phyloP scores from a whole-genome alignment of 352 stramenopile genomes.

The Globisporangium paroecandrum region DNA sequence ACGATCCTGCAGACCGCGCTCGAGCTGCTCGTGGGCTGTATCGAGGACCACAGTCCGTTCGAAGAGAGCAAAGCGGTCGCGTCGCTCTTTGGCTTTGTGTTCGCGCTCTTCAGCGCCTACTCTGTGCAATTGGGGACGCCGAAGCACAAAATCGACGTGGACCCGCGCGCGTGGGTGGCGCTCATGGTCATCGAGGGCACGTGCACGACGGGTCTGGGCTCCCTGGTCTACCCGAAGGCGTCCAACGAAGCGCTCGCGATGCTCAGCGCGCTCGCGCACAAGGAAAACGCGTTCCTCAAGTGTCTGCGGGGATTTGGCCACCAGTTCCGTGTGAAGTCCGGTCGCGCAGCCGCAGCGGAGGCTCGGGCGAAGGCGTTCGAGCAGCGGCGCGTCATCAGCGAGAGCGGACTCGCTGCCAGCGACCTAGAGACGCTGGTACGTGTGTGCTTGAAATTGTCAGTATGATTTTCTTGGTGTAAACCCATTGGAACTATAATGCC shows the following conservation, averaged over 20 bases:
- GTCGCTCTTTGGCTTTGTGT: constrained; percentile 40
- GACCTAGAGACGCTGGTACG: constrained; percentile 8
- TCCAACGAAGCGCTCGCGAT: constrained; percentile 43
- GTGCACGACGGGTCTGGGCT: constrained; percentile 23
- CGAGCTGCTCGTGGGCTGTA: constrained; percentile 37
- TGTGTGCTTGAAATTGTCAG: neutral
- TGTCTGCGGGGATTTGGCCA: constrained; percentile 45
- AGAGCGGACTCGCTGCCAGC: neutral
- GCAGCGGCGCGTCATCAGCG: neutral
- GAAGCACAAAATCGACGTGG: constrained; percentile 63
- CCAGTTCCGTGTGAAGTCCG: constrained; percentile 15
- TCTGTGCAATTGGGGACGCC: constrained; percentile 50
- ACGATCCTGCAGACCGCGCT: constrained; percentile 53
- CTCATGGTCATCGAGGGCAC: constrained; percentile 37
- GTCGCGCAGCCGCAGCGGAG: neutral
- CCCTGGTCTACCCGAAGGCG: constrained; percentile 23
- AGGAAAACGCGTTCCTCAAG: constrained; percentile 64
- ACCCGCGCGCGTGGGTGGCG: constrained; percentile 38
- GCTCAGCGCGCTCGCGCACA: constrained; percentile 35
- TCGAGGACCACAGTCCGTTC: constrained; percentile 30
- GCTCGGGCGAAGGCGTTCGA: neutral
- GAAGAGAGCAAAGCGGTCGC: constrained; percentile 14
- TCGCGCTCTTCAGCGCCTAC: constrained; percentile 64
- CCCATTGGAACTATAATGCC: neutral
- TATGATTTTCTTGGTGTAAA: neutral